These are phyloP conservation scores for Rhodofomes roseus DNA, from an alignment of 1,284 basidiomycete species.

Conservation along the genomic window DNA sequence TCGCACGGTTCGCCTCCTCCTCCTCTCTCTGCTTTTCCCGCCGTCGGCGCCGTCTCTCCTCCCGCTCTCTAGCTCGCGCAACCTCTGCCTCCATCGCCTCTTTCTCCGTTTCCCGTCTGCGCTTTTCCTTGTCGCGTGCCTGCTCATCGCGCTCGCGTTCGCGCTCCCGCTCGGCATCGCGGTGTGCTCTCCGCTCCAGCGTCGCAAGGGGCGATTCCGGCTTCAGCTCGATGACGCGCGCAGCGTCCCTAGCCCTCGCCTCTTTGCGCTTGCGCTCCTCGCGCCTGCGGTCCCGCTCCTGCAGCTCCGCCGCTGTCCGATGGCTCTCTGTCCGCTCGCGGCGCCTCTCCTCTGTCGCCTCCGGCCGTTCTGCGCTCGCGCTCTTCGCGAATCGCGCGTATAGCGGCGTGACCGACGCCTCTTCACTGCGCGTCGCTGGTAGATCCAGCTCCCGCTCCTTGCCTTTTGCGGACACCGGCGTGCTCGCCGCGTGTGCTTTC, in stretches of 20 bases:
- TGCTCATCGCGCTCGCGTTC: background rate
- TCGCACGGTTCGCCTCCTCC: constrained; percentile 4
- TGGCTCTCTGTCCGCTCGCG: background rate
- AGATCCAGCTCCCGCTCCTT: background rate
- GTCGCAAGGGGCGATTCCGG: background rate
- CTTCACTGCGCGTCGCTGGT: background rate
- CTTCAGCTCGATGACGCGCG: background rate
- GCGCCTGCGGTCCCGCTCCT: background rate
- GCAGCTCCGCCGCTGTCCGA: background rate
- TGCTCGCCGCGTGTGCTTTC: background rate
- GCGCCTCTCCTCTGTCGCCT: background rate
- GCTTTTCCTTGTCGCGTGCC: background rate
- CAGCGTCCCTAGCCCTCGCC: constrained; percentile 12
- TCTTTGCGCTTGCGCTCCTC: constrained; percentile 12
- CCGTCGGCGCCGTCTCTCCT: constrained; percentile 1
- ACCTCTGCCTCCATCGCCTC: constrained; percentile 1
- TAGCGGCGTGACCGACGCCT: background rate
- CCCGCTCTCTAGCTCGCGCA: constrained; percentile 1
- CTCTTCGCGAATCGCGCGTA: background rate
- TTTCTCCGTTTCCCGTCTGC: background rate
- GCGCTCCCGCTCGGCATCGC: background rate
- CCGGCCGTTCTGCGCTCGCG: background rate
- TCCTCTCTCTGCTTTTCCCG: background rate
- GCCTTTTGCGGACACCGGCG: background rate
- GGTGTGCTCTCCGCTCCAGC: constrained; percentile 1